phyloP scores from a whole-genome alignment of 2,329 filamentous ascomycete species.

The Fusarium foetens region DNA sequence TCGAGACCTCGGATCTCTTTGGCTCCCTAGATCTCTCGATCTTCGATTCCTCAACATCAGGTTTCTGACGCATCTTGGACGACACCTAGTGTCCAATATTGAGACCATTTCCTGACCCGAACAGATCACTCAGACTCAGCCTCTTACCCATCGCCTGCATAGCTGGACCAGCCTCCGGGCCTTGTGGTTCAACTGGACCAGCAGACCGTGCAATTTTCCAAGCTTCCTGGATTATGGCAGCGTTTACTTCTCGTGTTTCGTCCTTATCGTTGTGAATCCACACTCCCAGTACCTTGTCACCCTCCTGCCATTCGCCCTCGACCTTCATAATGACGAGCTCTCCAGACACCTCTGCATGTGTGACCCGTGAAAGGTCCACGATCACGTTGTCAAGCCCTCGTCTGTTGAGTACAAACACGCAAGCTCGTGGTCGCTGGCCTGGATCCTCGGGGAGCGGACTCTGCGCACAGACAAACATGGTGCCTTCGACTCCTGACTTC shows the following conservation, averaged over 20 bases:
- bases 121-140: constrained; percentile 59
- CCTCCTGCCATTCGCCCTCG: constrained; percentile 49
- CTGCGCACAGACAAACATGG: constrained; percentile 85
- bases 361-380: constrained; percentile 69
- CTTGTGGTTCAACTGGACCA: constrained; percentile 44
- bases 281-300: constrained; percentile 60
- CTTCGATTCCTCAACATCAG: neutral
- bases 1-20: neutral
- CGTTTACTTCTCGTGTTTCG: constrained; percentile 56
- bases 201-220: constrained; percentile 53
- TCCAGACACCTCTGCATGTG: constrained; percentile 70
- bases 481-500: constrained; percentile 85
- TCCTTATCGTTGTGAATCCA: constrained; percentile 65
- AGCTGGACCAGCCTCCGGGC: constrained; percentile 52
- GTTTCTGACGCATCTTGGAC: constrained; percentile 3
- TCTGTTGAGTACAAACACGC: constrained; percentile 79
- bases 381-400: constrained; percentile 76
- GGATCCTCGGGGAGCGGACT: constrained; percentile 53
- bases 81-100: constrained; percentile 33
- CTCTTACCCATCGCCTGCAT: constrained; percentile 57
- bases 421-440: constrained; percentile 54
- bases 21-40: neutral
- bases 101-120: constrained; percentile 48
- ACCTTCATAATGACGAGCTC: constrained; percentile 64
- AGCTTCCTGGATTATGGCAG: constrained; percentile 55